phyloP scores from a whole-genome alignment of 1,284 basidiomycete species.

The Marasmius sp. region DNA sequence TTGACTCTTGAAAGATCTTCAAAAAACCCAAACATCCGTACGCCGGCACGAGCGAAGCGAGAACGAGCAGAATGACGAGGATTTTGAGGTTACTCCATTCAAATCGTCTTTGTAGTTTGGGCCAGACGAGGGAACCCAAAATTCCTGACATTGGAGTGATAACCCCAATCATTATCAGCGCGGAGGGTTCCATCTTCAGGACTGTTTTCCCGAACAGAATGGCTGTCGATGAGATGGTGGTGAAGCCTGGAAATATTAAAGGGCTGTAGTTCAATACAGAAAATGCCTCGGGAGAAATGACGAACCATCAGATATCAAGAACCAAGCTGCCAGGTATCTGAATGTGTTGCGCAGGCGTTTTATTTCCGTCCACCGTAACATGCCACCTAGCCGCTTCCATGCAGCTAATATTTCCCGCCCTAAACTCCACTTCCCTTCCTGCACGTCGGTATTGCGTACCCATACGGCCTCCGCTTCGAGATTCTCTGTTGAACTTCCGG shows the following conservation, averaged over 20 bases:
- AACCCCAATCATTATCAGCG: slow-evolving; percentile 71
- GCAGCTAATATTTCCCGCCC: slow-evolving; percentile 55
- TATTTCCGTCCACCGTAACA: slow-evolving; percentile 72
- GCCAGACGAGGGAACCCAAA: slow-evolving; percentile 72
- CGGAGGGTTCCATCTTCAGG: slow-evolving; percentile 69
- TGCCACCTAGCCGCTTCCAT: slow-evolving; percentile 66
- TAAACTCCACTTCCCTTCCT: slow-evolving; percentile 42
- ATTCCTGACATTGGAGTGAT: slow-evolving; percentile 72
- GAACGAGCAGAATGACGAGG: slow-evolving; percentile 64
- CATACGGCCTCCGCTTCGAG: slow-evolving; percentile 12
- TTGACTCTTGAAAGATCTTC: slow-evolving; percentile 41
- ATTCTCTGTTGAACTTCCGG: slow-evolving; percentile 6
- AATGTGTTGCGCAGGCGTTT: slow-evolving; percentile 80
- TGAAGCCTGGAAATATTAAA: slow-evolving; percentile 53
- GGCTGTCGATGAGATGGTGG: slow-evolving; percentile 82
- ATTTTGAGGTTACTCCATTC: slow-evolving; percentile 68
- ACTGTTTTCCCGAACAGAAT: slow-evolving; percentile 82
- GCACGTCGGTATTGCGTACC: slow-evolving; percentile 14
- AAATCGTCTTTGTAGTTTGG: slow-evolving; percentile 58
- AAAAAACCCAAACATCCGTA: slow-evolving; percentile 86
- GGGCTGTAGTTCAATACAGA: background rate
- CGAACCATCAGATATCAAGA: slow-evolving; percentile 85
- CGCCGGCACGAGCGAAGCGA: slow-evolving; percentile 70
- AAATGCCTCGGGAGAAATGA: slow-evolving; percentile 1
- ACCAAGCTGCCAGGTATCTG: slow-evolving; percentile 86